Evolutionary conservation across 176 grass and related monocot species (phyloP), one percentile per base, ranked within the genome.

Genomic region (Rhynchospora tenuis): DNA sequence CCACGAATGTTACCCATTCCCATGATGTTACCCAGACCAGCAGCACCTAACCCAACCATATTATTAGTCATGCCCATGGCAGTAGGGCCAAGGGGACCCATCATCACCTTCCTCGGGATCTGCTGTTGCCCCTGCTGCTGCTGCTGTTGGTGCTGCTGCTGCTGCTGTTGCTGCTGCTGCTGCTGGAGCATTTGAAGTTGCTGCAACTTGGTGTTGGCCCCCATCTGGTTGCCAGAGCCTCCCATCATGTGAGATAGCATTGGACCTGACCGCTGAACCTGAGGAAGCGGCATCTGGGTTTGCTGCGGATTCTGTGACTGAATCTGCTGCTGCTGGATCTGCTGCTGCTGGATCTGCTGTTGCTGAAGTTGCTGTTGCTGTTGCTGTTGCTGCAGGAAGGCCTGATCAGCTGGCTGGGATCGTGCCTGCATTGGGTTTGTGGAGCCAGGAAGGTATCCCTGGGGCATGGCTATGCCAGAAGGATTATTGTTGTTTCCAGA

Each of bases 51-150:
- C 58, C 88, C 72, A 48, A 81, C 86, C 51, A 90, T 85, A 86
- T 91, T 99, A 78, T 89, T 91, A 80, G 68, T 84, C 92, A 95
- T 91, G 65, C 95, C 91, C 89, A 95, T 86, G 69, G 52, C 90
- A 59, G 89, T 85, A 44, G 89, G 80, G 13, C 89, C 85, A 59
- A 83, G 85, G 43, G 59, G 20, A 57, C 93, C 96, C 91, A 93
- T 93, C 84, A 98, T 89, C 80, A 89, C 76, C 82, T 99, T 99
- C 83, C 93, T 91, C 3, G 91, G 78, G 58, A 92, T 91, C 58
- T 92, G 92, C 50, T 42, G 56, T 58, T 90, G 90, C 54, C 86
- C 90, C 51, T 92, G 94, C 77, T 89, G 84, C 31, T 89, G 89
- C 55, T 88, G 88, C 68, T 88, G 87, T 47, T 88, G 88, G 62